These are phyloP conservation scores for Pilatotrama ljubarskyi DNA, from an alignment of 768 basidiomycete genomes.

Conservation along the genomic window DNA sequence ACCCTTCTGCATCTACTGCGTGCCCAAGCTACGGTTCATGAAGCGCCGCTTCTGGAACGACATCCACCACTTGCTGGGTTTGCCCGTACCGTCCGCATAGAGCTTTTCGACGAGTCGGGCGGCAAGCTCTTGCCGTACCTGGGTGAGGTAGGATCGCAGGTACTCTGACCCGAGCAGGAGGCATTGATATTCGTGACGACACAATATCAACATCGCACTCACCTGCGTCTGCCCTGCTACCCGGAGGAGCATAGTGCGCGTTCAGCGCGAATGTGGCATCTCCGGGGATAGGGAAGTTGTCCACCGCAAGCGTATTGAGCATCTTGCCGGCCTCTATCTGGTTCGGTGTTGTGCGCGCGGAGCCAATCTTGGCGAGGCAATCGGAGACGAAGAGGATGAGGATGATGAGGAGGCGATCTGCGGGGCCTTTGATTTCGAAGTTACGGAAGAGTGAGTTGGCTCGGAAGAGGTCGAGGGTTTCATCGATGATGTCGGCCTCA, in stretches of 20 bases:
- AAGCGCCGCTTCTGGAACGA: conserved; percentile 97
- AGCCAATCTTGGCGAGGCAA: conserved; percentile 88
- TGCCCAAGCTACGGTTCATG: conserved; percentile 88
- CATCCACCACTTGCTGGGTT: conserved; percentile 99
- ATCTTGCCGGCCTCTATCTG: conserved; percentile 86
- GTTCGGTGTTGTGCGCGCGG: conserved; percentile 61
- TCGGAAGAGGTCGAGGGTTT: conserved; percentile 94
- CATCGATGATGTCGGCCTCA: conserved; percentile 89
- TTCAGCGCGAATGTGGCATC: conserved; percentile 95
- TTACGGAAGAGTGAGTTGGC: conserved; percentile 99
- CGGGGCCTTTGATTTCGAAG: conserved; percentile 98
- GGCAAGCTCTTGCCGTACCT: conserved; percentile 91
- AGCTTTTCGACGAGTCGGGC: conserved; percentile 82
- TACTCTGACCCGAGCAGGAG: conserved; percentile 59
- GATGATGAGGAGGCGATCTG: conserved; percentile 93
- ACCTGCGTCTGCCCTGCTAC: conserved; percentile 81
- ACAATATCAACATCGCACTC: conserved; percentile 24
- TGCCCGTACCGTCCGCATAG: conserved; percentile 90
- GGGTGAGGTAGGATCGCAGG: conserved; percentile 86
- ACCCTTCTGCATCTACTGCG: conserved; percentile 37
- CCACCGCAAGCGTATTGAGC: conserved; percentile 90
- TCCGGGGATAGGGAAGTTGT: conserved; percentile 91
- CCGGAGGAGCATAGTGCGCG: conserved; percentile 83
- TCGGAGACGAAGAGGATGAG: conserved; percentile 98
- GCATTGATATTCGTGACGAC: neutral